Evolutionary conservation across 2,329 filamentous ascomycete genomes (phyloP).

Genomic region (Nannizziopsis barbatae): DNA sequence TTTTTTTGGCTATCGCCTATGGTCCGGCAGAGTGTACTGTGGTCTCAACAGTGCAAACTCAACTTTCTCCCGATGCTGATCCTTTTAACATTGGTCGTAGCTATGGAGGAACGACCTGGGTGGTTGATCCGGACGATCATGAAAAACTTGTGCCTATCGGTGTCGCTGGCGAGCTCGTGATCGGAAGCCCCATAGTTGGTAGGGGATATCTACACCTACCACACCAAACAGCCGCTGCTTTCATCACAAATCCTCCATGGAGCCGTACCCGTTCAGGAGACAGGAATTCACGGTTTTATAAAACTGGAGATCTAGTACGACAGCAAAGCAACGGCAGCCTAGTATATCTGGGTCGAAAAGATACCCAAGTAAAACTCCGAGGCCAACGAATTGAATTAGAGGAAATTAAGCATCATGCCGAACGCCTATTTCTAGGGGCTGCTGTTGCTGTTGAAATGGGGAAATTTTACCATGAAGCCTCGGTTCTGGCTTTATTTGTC

Average conservation of each 20-base stretch:
- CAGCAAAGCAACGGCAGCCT: slow-evolving; percentile 23
- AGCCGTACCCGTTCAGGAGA: slow-evolving; percentile 21
- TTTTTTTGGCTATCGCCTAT: slow-evolving; percentile 16
- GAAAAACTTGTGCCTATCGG: slow-evolving; percentile 17
- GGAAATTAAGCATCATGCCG: slow-evolving; percentile 23
- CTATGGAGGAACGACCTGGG: slow-evolving; percentile 14
- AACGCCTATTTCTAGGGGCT: slow-evolving; percentile 17
- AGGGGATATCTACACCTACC: slow-evolving; percentile 28
- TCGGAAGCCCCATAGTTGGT: slow-evolving; percentile 28
- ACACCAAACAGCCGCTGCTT: slow-evolving; percentile 20
- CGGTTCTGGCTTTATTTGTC: slow-evolving; percentile 11
- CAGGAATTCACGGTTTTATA: slow-evolving; percentile 20
- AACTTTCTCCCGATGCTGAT: neutral
- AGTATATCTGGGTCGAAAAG: slow-evolving; percentile 25
- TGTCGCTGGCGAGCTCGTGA: slow-evolving; percentile 22
- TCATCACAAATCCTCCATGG: slow-evolving; percentile 18
- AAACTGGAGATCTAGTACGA: slow-evolving; percentile 27
- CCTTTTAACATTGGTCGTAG: slow-evolving; percentile 9
- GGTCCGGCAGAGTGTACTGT: slow-evolving; percentile 19
- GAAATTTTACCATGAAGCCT: neutral
- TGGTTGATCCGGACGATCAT: slow-evolving; percentile 18
- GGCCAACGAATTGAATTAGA: slow-evolving; percentile 29
- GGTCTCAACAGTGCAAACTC: slow-evolving; percentile 11
- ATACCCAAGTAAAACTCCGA: slow-evolving; percentile 26
- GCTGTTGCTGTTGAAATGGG: slow-evolving; percentile 8